Conservation (phyloP, 768 basidiomycete species). For the Chalciporus sphaerocephalus region DNA sequence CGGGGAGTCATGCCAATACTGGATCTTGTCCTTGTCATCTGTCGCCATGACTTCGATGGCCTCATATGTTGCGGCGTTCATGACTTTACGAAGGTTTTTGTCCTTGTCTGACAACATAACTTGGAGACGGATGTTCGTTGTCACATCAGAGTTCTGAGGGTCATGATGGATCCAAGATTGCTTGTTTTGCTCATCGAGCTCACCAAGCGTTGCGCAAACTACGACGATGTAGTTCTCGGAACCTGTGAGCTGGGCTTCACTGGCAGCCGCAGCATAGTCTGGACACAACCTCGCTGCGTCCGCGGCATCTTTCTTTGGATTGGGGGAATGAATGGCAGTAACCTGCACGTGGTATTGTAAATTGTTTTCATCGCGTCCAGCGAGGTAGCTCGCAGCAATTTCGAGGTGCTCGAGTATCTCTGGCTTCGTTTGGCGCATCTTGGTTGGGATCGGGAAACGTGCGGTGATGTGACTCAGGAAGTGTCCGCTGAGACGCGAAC, state of each 20-base stretch:
- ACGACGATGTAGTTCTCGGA: constrained; percentile 6
- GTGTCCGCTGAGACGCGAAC: constrained; percentile 14
- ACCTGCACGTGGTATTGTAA: constrained; percentile 14
- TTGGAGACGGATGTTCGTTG: constrained; percentile 11
- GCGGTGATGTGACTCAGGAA: constrained; percentile 9
- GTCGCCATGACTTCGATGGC: constrained; percentile 2
- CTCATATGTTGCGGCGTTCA: constrained; percentile 6
- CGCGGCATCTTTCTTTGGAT: constrained; percentile 7
- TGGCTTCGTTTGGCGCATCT: background rate
- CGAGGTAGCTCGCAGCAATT: constrained; percentile 8
- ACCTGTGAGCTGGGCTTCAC: constrained; percentile 6
- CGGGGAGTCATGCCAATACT: constrained; percentile 5
- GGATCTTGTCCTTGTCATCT: background rate
- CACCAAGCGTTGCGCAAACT: constrained; percentile 8
- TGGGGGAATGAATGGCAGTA: constrained; percentile 8
- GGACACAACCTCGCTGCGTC: constrained; percentile 16
- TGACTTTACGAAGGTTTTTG: constrained; percentile 4
- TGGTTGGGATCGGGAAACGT: constrained; percentile 6
- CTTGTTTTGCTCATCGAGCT: constrained; percentile 4
- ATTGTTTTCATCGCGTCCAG: constrained; percentile 2
- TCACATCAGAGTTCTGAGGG: constrained; percentile 1
- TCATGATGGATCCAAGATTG: background rate
- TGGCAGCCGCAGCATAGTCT: constrained; percentile 15
- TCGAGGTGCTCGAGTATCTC: background rate
- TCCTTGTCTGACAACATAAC: constrained; percentile 8